These are phyloP conservation scores for Rhynchospora breviuscula DNA, from an alignment of 176 grass and related monocot genomes.

Conservation along the genomic window DNA sequence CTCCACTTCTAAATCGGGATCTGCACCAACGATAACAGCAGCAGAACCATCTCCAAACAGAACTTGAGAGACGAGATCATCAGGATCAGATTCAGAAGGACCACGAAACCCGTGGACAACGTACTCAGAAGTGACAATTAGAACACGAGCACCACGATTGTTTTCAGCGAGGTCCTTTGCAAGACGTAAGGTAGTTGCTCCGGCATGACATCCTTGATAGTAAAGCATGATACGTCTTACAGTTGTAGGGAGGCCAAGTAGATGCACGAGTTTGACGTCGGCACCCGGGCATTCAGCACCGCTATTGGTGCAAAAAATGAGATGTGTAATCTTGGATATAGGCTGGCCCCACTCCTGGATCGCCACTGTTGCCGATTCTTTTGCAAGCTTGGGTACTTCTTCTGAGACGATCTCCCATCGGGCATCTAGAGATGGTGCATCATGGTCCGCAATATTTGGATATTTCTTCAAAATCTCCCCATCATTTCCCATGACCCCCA, in stretches of 20 bases:
- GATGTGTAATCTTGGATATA: constrained; percentile 31
- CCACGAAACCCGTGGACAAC: constrained; percentile 32
- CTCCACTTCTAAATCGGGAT: constrained; percentile 15
- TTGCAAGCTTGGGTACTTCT: constrained; percentile 21
- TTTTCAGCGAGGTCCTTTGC: constrained; percentile 13
- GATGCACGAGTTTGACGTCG: constrained; percentile 34
- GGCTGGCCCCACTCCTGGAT: constrained; percentile 39
- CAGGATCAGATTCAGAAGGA: constrained; percentile 20
- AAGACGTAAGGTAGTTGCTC: background rate
- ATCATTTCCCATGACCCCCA: constrained; percentile 12
- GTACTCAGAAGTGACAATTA: constrained; percentile 42
- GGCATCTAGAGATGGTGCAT: constrained; percentile 34
- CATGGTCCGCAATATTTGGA: background rate
- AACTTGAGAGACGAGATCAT: constrained; percentile 24
- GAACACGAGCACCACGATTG: constrained; percentile 42
- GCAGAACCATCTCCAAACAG: background rate
- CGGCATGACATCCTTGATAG: background rate
- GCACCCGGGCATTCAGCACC: constrained; percentile 25
- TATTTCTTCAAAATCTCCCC: constrained; percentile 26
- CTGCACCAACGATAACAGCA: constrained; percentile 30
- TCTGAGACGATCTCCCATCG: constrained; percentile 15
- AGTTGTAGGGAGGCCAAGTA: constrained; percentile 45
- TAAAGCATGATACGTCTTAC: constrained; percentile 34
- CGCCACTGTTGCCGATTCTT: constrained; percentile 26
- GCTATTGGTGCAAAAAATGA: constrained; percentile 42